Base-by-base conservation (phyloP, 306 rosid species). In the Castanea crenata region DNA sequence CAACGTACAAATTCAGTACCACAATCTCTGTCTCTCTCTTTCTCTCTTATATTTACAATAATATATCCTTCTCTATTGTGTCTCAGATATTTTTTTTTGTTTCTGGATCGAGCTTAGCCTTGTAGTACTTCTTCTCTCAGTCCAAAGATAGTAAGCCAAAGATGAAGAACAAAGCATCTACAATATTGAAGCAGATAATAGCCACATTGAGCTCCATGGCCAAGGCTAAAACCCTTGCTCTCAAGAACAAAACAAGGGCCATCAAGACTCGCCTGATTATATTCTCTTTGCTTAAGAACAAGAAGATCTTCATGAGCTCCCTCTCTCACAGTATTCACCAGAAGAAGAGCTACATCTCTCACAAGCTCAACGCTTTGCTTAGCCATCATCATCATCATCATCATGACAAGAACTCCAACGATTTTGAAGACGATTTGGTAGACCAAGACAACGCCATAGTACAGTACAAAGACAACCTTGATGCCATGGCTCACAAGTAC, bases 211-310 rank as follows among this genome's bases (percentile, higher is more conserved):
- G 79, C 31, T 70, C 87, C 35, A 80, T 84, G 79, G 92, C 86
- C 38, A 87, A 85, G 79, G 74, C 86, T 9, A 87, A 80, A 74
- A 34, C 75, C 69, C 31, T 82, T 74, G 81, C 86, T 85, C 73
- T 84, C 1, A 89, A 83, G 84, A 69, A 79, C 29, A 89, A 87
- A 76, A 79, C 87, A n/a, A 86, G 73, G 18, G 85, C 89, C 35
- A 78, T 89, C 21, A 89, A 73, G 70, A 75, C 88, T 1, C 80
- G 91, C 20, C 52, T 89, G 52, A 72, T 87, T n/a, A 75, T 89
- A 70, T 79, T 87, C 81, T 85, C 88, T 3, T 76, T 89, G 83
- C 75, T 89, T 69, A 82, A 74, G 76, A 75, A 85, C 76, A 83
- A 75, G 79, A 87, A 70, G 85, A 78, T 80, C 55, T 57, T 82